Percentiles rank a stretch among this genome's conserved stretches.
Conservation (phyloP, 1,284 basidiomycete genomes). For the Cerrena zonata region DNA sequence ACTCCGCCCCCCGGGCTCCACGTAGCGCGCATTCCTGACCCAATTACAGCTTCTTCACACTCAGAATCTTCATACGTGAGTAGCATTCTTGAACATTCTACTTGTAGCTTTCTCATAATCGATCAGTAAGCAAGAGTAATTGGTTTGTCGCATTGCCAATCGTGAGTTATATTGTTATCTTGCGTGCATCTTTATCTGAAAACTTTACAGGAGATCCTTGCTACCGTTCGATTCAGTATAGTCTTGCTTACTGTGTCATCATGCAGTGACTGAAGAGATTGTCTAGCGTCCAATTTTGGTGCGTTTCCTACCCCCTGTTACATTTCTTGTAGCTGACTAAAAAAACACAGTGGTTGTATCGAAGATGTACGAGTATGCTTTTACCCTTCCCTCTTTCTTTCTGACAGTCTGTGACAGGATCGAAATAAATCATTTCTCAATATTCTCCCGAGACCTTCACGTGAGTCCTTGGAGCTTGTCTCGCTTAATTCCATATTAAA, state of each 20-base stretch:
- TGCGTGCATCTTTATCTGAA: not conserved
- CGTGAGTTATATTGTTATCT: slow-evolving; percentile 2
- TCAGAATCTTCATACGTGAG: slow-evolving; percentile 10
- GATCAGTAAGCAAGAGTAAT: slow-evolving; percentile 13
- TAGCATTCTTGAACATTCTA: not conserved
- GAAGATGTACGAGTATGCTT: not conserved
- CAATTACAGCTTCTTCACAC: slow-evolving; percentile 11
- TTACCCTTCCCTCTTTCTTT: not conserved
- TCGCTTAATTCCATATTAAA: not conserved
- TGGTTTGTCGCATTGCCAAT: slow-evolving; percentile 7
- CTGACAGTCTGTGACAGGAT: not conserved
- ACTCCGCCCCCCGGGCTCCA: not conserved
- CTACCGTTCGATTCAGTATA: not conserved
- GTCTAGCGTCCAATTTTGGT: not conserved
- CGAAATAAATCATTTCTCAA: not conserved
- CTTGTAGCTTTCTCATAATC: not conserved
- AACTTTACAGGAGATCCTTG: not conserved
- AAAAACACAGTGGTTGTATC: not conserved
- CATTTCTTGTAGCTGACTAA: not conserved
- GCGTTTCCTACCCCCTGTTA: not conserved
- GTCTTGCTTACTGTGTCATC: not conserved
- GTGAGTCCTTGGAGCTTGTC: not conserved
- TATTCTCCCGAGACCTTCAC: not conserved
- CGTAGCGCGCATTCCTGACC: not conserved
- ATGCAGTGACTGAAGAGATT: not conserved